phyloP scores from a whole-genome alignment of 495 filamentous ascomycete genomes.

The Amphirosellinia nigrospora region DNA sequence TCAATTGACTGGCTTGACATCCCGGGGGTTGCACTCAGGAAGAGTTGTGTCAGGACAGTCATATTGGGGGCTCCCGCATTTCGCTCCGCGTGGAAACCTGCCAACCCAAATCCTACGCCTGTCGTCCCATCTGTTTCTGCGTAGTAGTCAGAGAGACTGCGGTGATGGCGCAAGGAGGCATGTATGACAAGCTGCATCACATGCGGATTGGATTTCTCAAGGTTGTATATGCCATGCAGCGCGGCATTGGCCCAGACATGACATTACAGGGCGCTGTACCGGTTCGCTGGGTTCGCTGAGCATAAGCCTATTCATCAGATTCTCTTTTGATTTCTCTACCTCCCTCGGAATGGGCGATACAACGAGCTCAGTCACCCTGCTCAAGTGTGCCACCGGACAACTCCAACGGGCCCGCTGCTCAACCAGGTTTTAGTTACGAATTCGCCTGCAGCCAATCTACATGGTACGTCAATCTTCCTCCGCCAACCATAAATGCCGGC shows the following conservation, averaged over 20 bases:
- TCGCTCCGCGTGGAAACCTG: constrained; percentile 10
- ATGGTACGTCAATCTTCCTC: not conserved
- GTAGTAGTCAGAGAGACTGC: not conserved
- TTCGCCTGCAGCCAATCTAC: constrained; percentile 3
- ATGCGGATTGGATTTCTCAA: not conserved
- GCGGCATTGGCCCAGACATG: not conserved
- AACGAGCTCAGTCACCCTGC: not conserved
- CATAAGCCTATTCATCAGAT: not conserved
- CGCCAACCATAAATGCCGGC: not conserved
- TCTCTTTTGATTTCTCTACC: not conserved
- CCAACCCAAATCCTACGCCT: constrained; percentile 9
- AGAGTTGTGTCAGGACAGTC: not conserved
- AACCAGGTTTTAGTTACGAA: constrained; percentile 11
- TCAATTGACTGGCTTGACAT: not conserved
- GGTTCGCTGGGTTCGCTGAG: constrained; percentile 7
- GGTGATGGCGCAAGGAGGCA: not conserved
- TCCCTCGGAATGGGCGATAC: not conserved
- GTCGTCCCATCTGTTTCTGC: constrained; percentile 10
- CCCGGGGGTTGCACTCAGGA: not conserved
- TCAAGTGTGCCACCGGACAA: not conserved
- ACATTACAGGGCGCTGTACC: constrained; percentile 5
- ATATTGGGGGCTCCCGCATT: not conserved
- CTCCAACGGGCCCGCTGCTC: constrained; percentile 16
- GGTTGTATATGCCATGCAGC: constrained; percentile 7
- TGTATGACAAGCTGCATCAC: constrained; percentile 7